Evolutionary conservation across 1,284 basidiomycete genomes (phyloP), one percentile per base, ranked within the genome.

Genomic region (Agaricales sp.): DNA sequence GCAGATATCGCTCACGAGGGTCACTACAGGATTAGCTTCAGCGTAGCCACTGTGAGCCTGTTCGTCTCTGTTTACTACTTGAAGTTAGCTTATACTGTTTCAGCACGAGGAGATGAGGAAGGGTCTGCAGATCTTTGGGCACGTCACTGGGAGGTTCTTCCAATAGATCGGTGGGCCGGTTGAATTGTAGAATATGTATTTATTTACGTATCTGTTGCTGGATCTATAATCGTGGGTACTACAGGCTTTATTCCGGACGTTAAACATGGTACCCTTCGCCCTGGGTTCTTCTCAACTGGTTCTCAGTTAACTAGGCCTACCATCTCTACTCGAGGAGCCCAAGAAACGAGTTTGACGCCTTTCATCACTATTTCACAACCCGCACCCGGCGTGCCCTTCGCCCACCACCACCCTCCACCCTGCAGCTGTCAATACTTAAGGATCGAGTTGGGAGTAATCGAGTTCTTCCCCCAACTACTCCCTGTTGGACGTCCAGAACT

Each of bases 11-110:
- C 62, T 4, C 62, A 56, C 16, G 58, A 67, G 45, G 81, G 80
- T 0, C 80, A 85, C 59, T 77, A 80, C 63, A 70, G 83, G 3
- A 64, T 86, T 30, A 73, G 75, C 53, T 87, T 81, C 64, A 80
- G 79, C 55, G 71, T 70, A 50, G 68, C 68, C 12, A 66, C 74
- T 58, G 80, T 80, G 59, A 53, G 71, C 62, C 16, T 4, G 23
- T 37, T 22, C 20, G 18, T n/a, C 50, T 24, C 46, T n/a, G 30
- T 30, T 25, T 16, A 22, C 24, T 51, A 47, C 14, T 24, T 26
- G 12, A 47, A 11, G 47, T 35, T 43, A 26, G 44, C 24, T 44
- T 48, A 50, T 50, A 25, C 43, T 22, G 16, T 20, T 41, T 18
- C 52, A 75, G 66, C 59, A 61, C 16, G 62, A 68, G 4, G 67